Percentiles rank a stretch among this genome's conserved stretches.
These are phyloP conservation scores for Arabidopsis hybrid DNA, from an alignment of 441 rosid genomes.

Conservation along the genomic window DNA sequence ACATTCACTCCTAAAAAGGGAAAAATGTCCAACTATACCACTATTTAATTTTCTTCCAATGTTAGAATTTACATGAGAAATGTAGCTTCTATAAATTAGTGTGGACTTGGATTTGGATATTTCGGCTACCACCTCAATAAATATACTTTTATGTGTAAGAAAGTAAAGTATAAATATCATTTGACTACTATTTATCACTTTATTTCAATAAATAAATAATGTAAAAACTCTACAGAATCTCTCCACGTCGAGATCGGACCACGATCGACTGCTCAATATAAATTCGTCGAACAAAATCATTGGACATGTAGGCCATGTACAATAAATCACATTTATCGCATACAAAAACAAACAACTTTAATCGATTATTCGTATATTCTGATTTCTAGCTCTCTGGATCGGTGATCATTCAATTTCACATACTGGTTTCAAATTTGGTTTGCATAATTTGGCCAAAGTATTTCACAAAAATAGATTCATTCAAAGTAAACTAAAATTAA, in stretches of 20 bases:
- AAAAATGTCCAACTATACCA: neutral
- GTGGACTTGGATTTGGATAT: neutral
- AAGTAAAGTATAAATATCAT: neutral
- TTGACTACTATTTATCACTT: slow-evolving; percentile 5
- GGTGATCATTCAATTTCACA: neutral
- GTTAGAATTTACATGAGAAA: neutral
- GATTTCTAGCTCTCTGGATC: slow-evolving; percentile 3
- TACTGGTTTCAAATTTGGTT: neutral
- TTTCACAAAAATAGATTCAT: neutral
- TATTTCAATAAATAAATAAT: neutral
- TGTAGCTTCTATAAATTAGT: neutral
- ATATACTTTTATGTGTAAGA: neutral
- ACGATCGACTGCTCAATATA: slow-evolving; percentile 20
- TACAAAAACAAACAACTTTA: slow-evolving; percentile 3
- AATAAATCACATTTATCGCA: slow-evolving; percentile 20
- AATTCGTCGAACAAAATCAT: slow-evolving; percentile 32
- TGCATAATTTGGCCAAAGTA: neutral
- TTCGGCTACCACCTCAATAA: neutral
- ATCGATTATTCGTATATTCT: neutral
- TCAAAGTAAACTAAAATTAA: neutral
- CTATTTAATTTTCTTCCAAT: neutral
- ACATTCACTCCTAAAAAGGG: neutral
- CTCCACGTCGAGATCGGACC: slow-evolving; percentile 24
- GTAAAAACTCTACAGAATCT: neutral
- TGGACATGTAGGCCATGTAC: slow-evolving; percentile 41